Evolutionary conservation across 2,329 filamentous ascomycete genomes (phyloP), one percentile per base, ranked within the genome.

Genomic region (Thielaviopsis musarum): DNA sequence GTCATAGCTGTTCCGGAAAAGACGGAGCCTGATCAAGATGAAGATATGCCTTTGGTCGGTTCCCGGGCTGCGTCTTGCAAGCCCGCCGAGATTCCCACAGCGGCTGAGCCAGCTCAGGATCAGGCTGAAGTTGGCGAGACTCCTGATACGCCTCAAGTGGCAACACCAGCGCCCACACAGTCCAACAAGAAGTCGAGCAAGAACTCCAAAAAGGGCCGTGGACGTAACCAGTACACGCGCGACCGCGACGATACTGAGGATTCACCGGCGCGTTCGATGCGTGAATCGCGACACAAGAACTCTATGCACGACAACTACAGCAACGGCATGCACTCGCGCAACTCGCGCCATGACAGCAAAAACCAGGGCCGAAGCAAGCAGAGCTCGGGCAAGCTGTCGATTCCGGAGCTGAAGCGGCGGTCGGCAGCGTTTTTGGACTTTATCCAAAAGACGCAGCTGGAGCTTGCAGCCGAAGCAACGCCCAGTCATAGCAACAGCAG

Each of bases 361-460:
- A 65, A 83, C 64, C 75, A 79, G 54, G 67, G 69, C 65, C 74
- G 74, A 61, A 82, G 80, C 66, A 79, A 79, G 65, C 65, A 74
- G 60, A 74, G 75, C 56, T 79, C 78, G 69, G 83, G 79, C 64
- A 89, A 87, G 69, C 81, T 90, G 60, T 91, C 84, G 28, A 87
- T 94, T 83, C 84, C 84, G 62, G 90, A 95, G 67, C 90, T 95
- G 82, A 88, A 87, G 71, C 82, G 87, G 64, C 84, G 89, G 10
- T 88, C 91, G 5, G 81, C 87, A 3, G 86, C 81, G 21, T 94
- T 96, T 68, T 78, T 95, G 61, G 89, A 93, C 65, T 96, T 91
- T 67, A 95, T 96, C 63, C 85, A 87, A 3, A 83, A 88, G 64
- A 91, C 89, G 60, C 90, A 96, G 69, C 77, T 95, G 6, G 91